Conservation (phyloP, 2,329 filamentous ascomycete species). For the Metarhizium brunneum region DNA sequence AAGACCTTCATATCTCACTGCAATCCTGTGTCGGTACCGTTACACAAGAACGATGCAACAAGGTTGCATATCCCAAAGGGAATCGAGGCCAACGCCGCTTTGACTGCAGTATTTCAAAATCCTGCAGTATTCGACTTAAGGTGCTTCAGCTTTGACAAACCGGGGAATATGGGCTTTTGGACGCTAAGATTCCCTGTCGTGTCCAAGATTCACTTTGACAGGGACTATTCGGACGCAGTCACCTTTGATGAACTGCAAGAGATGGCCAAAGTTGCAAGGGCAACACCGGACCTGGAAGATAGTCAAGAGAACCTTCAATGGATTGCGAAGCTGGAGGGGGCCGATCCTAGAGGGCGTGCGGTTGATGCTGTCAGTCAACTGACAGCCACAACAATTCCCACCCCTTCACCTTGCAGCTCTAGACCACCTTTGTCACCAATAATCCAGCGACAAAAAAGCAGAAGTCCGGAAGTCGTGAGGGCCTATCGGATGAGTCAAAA, state of each 20-base stretch:
- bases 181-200: conserved; percentile 69
- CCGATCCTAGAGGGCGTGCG: conserved; percentile 35
- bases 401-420: conserved; percentile 21
- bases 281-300: conserved; percentile 39
- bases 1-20: conserved; percentile 38
- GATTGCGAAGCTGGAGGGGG: conserved; percentile 49
- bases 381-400: conserved; percentile 28
- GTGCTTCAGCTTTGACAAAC: conserved; percentile 71
- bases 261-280: conserved; percentile 50
- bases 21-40: conserved; percentile 32
- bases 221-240: conserved; percentile 58
- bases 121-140: conserved; percentile 74
- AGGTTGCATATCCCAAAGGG: conserved; percentile 37
- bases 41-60: conserved; percentile 30
- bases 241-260: conserved; percentile 62
- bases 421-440: not conserved
- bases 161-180: conserved; percentile 59
- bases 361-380: conserved; percentile 37
- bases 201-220: conserved; percentile 68
- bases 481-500: not conserved
- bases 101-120: conserved; percentile 50
- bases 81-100: conserved; percentile 29
- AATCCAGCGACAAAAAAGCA: not conserved
- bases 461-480: not conserved
- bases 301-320: conserved; percentile 53